Conservation (phyloP, 148 eudicot species). For the Dianthus caryophyllus region DNA sequence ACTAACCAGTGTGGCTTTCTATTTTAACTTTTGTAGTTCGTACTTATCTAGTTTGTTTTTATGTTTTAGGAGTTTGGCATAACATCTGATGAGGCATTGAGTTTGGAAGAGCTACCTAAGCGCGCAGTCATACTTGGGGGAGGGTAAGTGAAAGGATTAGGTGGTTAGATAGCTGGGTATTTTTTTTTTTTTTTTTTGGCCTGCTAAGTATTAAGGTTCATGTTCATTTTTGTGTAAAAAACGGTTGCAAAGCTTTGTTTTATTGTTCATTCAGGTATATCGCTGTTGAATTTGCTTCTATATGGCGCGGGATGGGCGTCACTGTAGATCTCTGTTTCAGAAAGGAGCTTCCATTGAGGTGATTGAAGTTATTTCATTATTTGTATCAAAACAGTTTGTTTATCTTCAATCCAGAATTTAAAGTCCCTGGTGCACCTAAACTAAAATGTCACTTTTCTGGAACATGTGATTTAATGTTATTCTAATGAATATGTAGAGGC, state of each 20-base stretch:
- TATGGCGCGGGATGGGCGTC: conserved; percentile 98
- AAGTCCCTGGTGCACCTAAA: background rate
- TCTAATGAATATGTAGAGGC: conserved; percentile 48
- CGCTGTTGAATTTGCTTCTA: conserved; percentile 99
- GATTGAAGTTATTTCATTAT: conserved; percentile 11
- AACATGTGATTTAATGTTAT: background rate
- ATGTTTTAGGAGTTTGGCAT: conserved; percentile 68
- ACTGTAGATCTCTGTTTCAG: conserved; percentile 77
- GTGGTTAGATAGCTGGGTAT: background rate
- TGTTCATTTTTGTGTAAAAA: background rate
- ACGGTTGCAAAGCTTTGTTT: background rate
- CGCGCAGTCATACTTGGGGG: conserved; percentile 88
- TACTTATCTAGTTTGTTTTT: conserved; percentile 6
- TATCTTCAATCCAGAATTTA: background rate
- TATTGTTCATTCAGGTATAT: conserved; percentile 57
- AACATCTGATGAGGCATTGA: conserved; percentile 97
- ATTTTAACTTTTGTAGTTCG: background rate
- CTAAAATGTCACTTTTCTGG: background rate
- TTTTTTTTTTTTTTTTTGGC: background rate
- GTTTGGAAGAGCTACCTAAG: conserved; percentile 93
- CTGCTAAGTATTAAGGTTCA: background rate
- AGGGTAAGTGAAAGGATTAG: conserved; percentile 49
- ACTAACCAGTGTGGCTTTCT: background rate
- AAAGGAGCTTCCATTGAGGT: conserved; percentile 96
- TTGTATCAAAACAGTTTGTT: background rate